These are phyloP conservation scores for Tricholomella constricta DNA, from an alignment of 768 basidiomycete genomes.

Conservation along the genomic window DNA sequence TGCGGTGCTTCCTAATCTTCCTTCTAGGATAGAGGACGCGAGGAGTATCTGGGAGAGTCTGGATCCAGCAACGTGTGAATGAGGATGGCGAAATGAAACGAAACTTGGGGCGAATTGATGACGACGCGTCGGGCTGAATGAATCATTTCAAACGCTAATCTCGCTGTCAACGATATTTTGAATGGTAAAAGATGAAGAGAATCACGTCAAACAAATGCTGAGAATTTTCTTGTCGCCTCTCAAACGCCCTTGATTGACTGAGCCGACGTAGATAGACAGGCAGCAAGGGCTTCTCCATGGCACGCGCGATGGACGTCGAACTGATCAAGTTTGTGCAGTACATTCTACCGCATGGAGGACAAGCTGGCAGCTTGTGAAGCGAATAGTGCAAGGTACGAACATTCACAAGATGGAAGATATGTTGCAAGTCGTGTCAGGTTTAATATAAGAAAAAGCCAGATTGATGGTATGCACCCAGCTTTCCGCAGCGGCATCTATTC, in stretches of 20 bases:
- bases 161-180: not conserved
- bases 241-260: conserved; percentile 19
- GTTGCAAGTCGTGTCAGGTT: too few species aligned
- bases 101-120: not conserved
- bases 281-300: not conserved
- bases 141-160: not conserved
- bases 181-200: not conserved
- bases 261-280: not conserved
- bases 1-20: not conserved
- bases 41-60: too few species aligned
- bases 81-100: too few species aligned
- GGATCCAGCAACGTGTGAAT: too few species aligned
- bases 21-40: not conserved
- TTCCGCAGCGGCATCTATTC: not conserved
- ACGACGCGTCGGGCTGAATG: not conserved
- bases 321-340: not conserved
- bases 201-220: conserved; percentile 8
- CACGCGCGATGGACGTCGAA: not conserved
- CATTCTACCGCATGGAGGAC: not conserved
- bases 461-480: too few species aligned
- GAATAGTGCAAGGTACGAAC: not conserved
- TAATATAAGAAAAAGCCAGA: too few species aligned
- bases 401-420: too few species aligned
- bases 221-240: conserved; percentile 11
- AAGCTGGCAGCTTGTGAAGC: not conserved